A percentile compares a stretch with the other conserved stretches of the same genome.
Conservation (phyloP, 2,329 filamentous ascomycete species). For the Ophiostoma australiae region DNA sequence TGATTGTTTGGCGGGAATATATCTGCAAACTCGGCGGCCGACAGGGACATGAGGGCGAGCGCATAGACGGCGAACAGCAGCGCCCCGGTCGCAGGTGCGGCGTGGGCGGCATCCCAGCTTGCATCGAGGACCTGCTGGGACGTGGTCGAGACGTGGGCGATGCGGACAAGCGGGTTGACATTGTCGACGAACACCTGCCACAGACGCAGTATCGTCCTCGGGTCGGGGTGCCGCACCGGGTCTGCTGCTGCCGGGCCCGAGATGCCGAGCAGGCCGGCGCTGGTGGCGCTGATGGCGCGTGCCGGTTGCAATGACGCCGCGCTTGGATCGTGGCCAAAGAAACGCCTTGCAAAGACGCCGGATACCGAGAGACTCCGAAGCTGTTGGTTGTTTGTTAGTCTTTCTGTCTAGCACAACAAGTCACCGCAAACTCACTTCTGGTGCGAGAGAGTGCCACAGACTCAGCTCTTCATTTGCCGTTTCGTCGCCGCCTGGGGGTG, state of each 20-base stretch:
- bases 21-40: neutral
- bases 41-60: neutral
- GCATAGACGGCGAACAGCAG: neutral
- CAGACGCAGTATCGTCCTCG: constrained; percentile 32
- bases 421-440: neutral
- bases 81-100: neutral
- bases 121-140: constrained; percentile 28
- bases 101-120: neutral
- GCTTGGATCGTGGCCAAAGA: neutral
- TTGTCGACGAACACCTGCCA: constrained; percentile 36
- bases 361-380: neutral
- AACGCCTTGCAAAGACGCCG: neutral
- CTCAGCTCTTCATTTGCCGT: neutral
- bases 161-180: constrained; percentile 34
- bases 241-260: neutral
- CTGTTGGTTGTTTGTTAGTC: neutral
- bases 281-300: too few species aligned
- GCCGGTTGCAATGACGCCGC: neutral
- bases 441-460: neutral
- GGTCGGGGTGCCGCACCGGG: constrained; percentile 32
- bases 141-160: constrained; percentile 34
- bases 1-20: neutral
- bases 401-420: neutral
- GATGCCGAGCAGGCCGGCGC: neutral
- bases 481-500: neutral